Conservation (phyloP, 768 basidiomycete genomes). For the Agaricus subrufescens region DNA sequence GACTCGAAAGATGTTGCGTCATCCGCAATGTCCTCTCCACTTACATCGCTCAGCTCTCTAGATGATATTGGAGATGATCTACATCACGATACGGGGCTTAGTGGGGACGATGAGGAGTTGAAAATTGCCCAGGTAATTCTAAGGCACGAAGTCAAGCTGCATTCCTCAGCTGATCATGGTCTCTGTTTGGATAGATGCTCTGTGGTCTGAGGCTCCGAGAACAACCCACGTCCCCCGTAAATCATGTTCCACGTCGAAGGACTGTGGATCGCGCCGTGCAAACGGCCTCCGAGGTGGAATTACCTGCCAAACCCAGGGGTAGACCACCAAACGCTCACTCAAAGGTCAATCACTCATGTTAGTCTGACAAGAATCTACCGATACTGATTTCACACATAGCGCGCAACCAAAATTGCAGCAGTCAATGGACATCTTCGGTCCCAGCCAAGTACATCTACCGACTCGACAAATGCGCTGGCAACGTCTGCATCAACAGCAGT, state of each 20-base stretch:
- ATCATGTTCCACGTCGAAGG: constrained; percentile 15
- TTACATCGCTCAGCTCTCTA: constrained; percentile 70
- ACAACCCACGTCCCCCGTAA: constrained; percentile 9
- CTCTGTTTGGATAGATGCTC: constrained; percentile 18
- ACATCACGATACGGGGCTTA: constrained; percentile 18
- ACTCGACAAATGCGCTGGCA: constrained; percentile 25
- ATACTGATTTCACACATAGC: not conserved
- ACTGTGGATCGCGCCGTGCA: constrained; percentile 23
- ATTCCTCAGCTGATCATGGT: not conserved
- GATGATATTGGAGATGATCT: constrained; percentile 50
- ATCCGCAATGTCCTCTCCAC: constrained; percentile 63
- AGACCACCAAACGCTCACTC: not conserved
- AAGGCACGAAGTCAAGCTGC: not conserved
- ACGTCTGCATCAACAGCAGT: constrained; percentile 19
- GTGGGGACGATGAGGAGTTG: constrained; percentile 43
- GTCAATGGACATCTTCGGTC: constrained; percentile 4
- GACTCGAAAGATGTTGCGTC: constrained; percentile 26
- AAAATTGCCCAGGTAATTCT: constrained; percentile 54
- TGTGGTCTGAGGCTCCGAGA: constrained; percentile 18
- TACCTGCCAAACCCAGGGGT: constrained; percentile 1
- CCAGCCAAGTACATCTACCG: constrained; percentile 17
- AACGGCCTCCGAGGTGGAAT: constrained; percentile 19
- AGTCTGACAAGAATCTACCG: not conserved
- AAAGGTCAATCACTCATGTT: not conserved
- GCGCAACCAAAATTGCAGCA: constrained; percentile 2